Conservation (phyloP, 2,329 filamentous ascomycete species). For the Epicoccum sorghinum region DNA sequence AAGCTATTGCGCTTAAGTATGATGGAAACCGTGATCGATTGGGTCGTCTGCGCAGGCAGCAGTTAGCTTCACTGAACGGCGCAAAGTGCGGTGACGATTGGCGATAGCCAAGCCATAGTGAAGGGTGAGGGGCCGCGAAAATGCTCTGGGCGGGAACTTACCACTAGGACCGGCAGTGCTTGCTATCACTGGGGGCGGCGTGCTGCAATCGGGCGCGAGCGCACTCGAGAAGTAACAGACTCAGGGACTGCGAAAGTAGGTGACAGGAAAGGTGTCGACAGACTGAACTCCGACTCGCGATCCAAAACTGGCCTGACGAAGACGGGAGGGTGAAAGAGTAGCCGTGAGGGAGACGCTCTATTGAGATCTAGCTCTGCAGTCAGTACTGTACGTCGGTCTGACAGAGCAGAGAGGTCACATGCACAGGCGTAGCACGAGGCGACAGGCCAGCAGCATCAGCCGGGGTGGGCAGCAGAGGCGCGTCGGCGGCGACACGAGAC, state of each 20-base stretch:
- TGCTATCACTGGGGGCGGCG: slow-evolving; percentile 25
- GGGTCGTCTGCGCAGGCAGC: slow-evolving; percentile 29
- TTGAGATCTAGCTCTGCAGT: slow-evolving; percentile 21
- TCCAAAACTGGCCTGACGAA: slow-evolving; percentile 25
- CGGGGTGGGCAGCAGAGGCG: slow-evolving; percentile 11
- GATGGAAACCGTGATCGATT: slow-evolving; percentile 31
- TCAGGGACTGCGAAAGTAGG: slow-evolving; percentile 29
- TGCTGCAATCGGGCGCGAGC: slow-evolving; percentile 22
- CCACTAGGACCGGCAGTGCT: slow-evolving; percentile 23
- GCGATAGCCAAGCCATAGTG: slow-evolving; percentile 12
- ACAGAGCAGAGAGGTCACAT: slow-evolving; percentile 38
- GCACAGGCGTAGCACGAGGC: slow-evolving; percentile 38
- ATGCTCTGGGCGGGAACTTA: slow-evolving; percentile 35
- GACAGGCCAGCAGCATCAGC: slow-evolving; percentile 11
- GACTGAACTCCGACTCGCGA: slow-evolving; percentile 39
- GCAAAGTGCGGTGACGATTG: slow-evolving; percentile 1
- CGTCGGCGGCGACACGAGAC: slow-evolving; percentile 7
- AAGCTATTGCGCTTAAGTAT: slow-evolving; percentile 41
- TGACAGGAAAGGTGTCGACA: slow-evolving; percentile 41
- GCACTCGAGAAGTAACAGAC: slow-evolving; percentile 28
- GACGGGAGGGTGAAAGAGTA: slow-evolving; percentile 38
- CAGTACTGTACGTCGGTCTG: slow-evolving; percentile 28
- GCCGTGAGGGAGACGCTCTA: slow-evolving; percentile 31
- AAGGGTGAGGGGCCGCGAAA: slow-evolving; percentile 1
- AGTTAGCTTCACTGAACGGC: slow-evolving; percentile 36